A percentile compares a stretch with the other conserved stretches of the same genome.
Conservation (phyloP, 768 basidiomycete species). For the Auriscalpium vulgare region DNA sequence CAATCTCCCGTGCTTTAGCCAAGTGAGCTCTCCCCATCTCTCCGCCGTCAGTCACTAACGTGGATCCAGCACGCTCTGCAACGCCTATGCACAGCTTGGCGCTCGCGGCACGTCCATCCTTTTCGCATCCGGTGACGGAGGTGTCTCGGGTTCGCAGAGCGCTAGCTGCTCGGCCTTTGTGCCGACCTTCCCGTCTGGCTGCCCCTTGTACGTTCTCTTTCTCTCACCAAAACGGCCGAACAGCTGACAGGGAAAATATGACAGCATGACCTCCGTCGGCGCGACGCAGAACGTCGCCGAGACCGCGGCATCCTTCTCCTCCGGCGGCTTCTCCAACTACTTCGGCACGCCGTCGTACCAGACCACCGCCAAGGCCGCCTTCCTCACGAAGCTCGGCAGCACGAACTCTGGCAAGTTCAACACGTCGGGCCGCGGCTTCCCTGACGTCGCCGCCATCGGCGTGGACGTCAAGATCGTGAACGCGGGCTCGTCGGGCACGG, state of each 20-base stretch:
- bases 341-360: constrained; percentile 11
- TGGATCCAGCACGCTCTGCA: constrained; percentile 8
- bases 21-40: background rate
- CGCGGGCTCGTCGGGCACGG: background rate
- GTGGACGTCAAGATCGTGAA: background rate
- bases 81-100: constrained; percentile 9
- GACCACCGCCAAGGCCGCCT: constrained; percentile 1
- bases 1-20: background rate
- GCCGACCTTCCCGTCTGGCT: constrained; percentile 16
- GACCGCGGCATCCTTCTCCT: constrained; percentile 7
- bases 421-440: constrained; percentile 14
- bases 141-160: constrained; percentile 12
- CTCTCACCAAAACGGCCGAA: background rate
- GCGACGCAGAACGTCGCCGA: constrained; percentile 9
- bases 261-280: constrained; percentile 7
- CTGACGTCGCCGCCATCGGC: constrained; percentile 7
- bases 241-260: too few species aligned
- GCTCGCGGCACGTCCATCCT: constrained; percentile 9
- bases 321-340: constrained; percentile 16
- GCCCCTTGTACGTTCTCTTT: constrained; percentile 8
- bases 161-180: constrained; percentile 6
- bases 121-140: constrained; percentile 15
- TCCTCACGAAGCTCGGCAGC: constrained; percentile 1
- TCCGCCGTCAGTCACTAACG: background rate
- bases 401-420: constrained; percentile 12